Evolutionary conservation across 225 moss, liverwort and hornwort species (phyloP), one percentile per base, ranked within the genome.

Genomic region (Physcomitrellopsis africana): DNA sequence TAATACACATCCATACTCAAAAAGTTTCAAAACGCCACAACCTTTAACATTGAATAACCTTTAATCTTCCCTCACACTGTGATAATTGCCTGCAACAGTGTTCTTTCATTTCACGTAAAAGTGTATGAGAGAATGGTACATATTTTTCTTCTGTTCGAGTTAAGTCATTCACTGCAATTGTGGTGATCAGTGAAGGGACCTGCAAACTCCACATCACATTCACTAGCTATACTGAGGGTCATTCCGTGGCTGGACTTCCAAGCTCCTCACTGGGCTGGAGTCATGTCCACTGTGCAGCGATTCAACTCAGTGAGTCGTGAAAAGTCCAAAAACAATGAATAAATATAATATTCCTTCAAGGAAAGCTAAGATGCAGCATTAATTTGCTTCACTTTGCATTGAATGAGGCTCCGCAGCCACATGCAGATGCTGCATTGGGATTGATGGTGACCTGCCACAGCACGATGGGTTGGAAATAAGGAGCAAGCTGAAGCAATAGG

Each of bases 351-450:
- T 5, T 44, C 23, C 19, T 77, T 55, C 63, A 46, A 75, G 62
- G 32, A 70, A 59, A 72, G 26, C 62, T 18, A 68, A 72, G 20
- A 62, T 17, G 51, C 8, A 17, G 72, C 7, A 4, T 52, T 27
- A 17, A 16, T 57, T 9, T 69, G 52, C 55, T 51, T 82, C 86
- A 92, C 82, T 97, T 99, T 7, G 97, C 93, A 54, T 92, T 90
- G 65, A 94, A 97, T 43, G 96, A 97, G 62, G 91, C 86, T 68
- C 92, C 94, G 74, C 94, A 92, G 56, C 95, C 97, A 81, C 95
- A 99, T 23, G 89, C 94, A 72, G 93, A 89, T 43, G 86, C 59
- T 63, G 95, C 93, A 75, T 99, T 95, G 49, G 96, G 96, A 61
- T 94, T 97, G 23, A 83, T 66, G 10, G 86, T 85, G 62, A 96